A percentile compares a stretch with the other conserved stretches of the same genome.
phyloP scores from a whole-genome alignment of 495 filamentous ascomycete species.

The Penicillium salamii region DNA sequence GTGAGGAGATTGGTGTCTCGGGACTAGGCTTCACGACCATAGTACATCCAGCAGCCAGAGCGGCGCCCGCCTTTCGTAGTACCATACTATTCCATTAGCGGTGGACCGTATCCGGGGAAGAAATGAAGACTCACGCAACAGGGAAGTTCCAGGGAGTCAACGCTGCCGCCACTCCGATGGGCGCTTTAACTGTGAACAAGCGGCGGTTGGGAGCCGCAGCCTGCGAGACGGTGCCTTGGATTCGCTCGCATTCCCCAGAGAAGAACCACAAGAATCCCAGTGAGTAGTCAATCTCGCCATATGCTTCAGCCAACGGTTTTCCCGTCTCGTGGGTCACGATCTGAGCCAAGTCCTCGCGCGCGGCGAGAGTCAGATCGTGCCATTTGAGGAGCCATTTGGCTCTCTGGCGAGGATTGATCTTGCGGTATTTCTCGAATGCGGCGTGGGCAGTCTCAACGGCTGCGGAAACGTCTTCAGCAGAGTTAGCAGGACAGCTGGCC shows the following conservation, averaged over 20 bases:
- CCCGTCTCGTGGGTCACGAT: conserved; percentile 63
- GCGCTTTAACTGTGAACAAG: conserved; percentile 69
- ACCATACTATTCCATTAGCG: conserved; percentile 44
- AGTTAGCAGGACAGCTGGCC: conserved; percentile 61
- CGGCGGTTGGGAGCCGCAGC: conserved; percentile 58
- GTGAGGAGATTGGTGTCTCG: conserved; percentile 54
- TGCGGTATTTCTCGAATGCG: conserved; percentile 62
- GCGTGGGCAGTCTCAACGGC: conserved; percentile 57
- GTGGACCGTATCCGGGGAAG: too few species aligned
- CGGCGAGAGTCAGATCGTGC: conserved; percentile 50
- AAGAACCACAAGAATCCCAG: conserved; percentile 64
- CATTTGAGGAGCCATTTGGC: conserved; percentile 63
- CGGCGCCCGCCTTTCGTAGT: conserved; percentile 65
- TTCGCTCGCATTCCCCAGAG: conserved; percentile 65
- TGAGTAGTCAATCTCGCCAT: conserved; percentile 60
- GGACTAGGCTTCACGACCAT: conserved; percentile 63
- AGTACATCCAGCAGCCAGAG: conserved; percentile 70
- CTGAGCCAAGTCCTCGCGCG: conserved; percentile 53
- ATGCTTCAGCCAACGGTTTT: conserved; percentile 59
- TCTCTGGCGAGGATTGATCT: conserved; percentile 56
- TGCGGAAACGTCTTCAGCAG: conserved; percentile 57
- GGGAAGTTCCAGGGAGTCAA: conserved; percentile 67
- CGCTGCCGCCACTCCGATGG: conserved; percentile 62
- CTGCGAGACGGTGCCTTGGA: conserved; percentile 57
- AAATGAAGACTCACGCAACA: conserved; percentile 27